phyloP scores from a whole-genome alignment of 2,329 filamentous ascomycete genomes.

The Alternaria brassicae region DNA sequence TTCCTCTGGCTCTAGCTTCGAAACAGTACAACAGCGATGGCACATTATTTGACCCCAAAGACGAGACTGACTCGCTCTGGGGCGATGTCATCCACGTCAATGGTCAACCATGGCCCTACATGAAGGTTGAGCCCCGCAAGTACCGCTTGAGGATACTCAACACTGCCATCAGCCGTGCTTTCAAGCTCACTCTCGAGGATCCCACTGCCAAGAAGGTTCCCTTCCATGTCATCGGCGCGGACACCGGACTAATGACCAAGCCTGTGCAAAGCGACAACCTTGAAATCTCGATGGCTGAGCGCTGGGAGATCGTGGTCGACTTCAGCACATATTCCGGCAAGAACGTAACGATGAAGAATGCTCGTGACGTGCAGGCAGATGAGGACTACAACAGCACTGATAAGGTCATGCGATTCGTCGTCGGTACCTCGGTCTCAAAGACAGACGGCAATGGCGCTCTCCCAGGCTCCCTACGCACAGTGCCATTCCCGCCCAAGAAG shows the following conservation, averaged over 20 bases:
- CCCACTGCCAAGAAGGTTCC: conserved; percentile 50
- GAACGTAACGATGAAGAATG: conserved; percentile 58
- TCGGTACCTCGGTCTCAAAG: conserved; percentile 46
- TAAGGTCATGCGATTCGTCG: conserved; percentile 55
- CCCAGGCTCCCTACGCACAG: conserved; percentile 36
- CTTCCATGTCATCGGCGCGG: conserved; percentile 64
- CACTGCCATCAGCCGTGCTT: conserved; percentile 51
- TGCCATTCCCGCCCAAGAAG: conserved; percentile 44
- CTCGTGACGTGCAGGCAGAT: conserved; percentile 56
- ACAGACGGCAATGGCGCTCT: conserved; percentile 37
- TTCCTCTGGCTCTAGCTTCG: conserved; percentile 60
- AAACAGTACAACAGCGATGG: conserved; percentile 64
- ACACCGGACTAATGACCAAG: conserved; percentile 53
- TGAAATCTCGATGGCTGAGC: conserved; percentile 63
- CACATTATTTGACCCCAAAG: conserved; percentile 57
- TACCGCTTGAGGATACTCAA: conserved; percentile 66
- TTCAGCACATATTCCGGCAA: conserved; percentile 60
- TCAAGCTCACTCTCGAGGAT: conserved; percentile 59
- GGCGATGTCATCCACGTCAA: conserved; percentile 68
- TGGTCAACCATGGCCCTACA: conserved; percentile 65
- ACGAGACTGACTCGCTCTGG: conserved; percentile 59
- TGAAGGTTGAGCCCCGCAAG: conserved; percentile 66
- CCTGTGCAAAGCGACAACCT: conserved; percentile 57
- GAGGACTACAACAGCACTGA: conserved; percentile 60
- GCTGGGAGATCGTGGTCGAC: conserved; percentile 67